Base-by-base conservation (phyloP, 176 grass and related monocot species). In the Areca catechu region DNA sequence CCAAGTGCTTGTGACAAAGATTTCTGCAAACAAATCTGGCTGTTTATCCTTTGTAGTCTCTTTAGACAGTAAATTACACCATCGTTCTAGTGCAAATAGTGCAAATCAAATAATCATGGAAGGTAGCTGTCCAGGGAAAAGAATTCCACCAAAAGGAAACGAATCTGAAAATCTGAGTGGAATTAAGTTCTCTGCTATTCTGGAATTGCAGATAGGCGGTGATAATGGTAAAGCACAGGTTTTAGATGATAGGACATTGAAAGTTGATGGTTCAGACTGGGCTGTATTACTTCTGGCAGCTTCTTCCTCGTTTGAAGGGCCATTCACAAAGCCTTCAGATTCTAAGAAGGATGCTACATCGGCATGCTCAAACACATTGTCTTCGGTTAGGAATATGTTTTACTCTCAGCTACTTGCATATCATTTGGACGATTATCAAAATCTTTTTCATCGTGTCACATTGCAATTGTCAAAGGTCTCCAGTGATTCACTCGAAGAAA, bases 401-500 rank as follows among this genome's bases (percentile, higher is more conserved):
- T 95, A 78, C 65, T 74, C 82, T 71, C 81, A 95, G 73, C 70
- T 89, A 62, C 77, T 66, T 73, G 60, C 81, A 22, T 80, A 77
- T 79, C 89, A 95, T 70, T 54, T 75, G 54, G 76, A 86, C 70
- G 85, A 95, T 83, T 95, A 95, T 67, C 85, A 95, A 65, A 86
- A 57, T 67, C 83, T 95, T 70, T 95, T 89, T 69, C 69, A 85
- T 20, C 85, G 85, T 15, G 81, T 95, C 66, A 77, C 78, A 53
- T 80, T 95, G 69, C 63, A 95, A 71, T 55, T 95, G 65, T 88
- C 85, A 83, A 72, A 58, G 34, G 69, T 27, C 27, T 60, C 72
- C 57, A 70, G 47, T 62, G 60, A 67, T 69, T 20, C 50, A 25
- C 49, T 69, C 70, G 53, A 66, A 28, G 20, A 50, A 43, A 54